Base-by-base conservation (phyloP, 768 basidiomycete genomes). In the Russula dissimulans region DNA sequence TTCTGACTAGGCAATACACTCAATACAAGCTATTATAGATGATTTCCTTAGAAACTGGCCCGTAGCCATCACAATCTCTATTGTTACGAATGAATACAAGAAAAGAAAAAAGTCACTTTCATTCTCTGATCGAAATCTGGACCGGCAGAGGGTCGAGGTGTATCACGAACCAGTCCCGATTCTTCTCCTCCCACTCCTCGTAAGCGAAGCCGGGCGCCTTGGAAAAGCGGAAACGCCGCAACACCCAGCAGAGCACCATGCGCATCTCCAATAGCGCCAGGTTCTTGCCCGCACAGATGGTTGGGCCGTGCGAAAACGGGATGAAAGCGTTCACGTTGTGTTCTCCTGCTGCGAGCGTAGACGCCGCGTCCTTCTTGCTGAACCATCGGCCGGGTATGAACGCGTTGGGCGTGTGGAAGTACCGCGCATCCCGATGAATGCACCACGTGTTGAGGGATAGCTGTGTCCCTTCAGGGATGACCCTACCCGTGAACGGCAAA, bases 251-350 rank as follows among this genome's bases (percentile, higher is more conserved):
- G 11, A 75, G 57, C 26, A 76, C 62, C 69, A 75, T 72, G 9
- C 75, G 66, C 70, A 78, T 71, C 65, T 78, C 74, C 66, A 70
- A 69, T 64, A 69, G 64, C 18, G 77, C 78, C n/a, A 79, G 69
- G 45, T 70, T 73, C 65, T 75, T 76, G 3, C 78, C 78, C 1
- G 71, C 74, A 48, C 78, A 79, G 39, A 68, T 75, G 8, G 71
- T 66, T n/a, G 77, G 74, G 4, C 78, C 78, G 10, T 67, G 57
- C 5, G 77, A 78, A 64, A 78, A 78, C 0, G 78, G 76, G 38
- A 76, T 69, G 61, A 76, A 78, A 29, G 75, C 75, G 4, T 64
- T 38, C 5, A 68, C 48, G 58, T 74, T 64, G 61, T 68, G 70
- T 32, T 51, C 59, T 41, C 68, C 53, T 6, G 69, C 18, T 3